Evolutionary conservation across 2,329 filamentous ascomycete species (phyloP).

Genomic region (Volutella citrinella): DNA sequence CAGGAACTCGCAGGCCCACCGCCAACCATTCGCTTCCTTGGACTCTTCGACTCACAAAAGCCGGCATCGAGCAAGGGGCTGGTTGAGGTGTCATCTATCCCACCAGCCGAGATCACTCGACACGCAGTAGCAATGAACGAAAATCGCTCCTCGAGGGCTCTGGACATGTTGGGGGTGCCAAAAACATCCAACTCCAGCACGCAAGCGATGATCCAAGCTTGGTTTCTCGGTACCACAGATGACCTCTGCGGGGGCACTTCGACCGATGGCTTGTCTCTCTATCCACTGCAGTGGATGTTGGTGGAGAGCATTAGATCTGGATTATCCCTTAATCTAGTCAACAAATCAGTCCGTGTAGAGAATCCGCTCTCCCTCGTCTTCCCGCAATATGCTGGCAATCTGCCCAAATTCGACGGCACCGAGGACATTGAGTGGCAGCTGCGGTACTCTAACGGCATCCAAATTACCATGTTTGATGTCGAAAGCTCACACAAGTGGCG

Average conservation of each 20-base stretch:
- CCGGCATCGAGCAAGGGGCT: slow-evolving; percentile 5
- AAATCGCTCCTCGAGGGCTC: slow-evolving; percentile 9
- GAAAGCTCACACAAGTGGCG: slow-evolving; percentile 15
- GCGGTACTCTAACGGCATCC: slow-evolving; percentile 16
- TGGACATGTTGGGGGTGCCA: slow-evolving; percentile 7
- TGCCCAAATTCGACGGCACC: slow-evolving; percentile 18
- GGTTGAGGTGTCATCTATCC: slow-evolving; percentile 17
- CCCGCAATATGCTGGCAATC: slow-evolving; percentile 20
- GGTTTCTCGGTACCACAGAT: slow-evolving; percentile 22
- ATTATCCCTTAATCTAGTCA: slow-evolving; percentile 4
- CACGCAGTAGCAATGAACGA: slow-evolving; percentile 23
- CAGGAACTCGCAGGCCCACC: slow-evolving; percentile 7
- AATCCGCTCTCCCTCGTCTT: slow-evolving; percentile 17
- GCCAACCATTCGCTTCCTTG: slow-evolving; percentile 21
- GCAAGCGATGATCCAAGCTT: slow-evolving; percentile 18
- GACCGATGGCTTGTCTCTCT: slow-evolving; percentile 20
- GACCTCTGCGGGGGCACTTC: slow-evolving; percentile 19
- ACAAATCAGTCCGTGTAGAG: slow-evolving; percentile 4
- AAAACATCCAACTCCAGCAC: slow-evolving; percentile 8
- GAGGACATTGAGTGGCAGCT: slow-evolving; percentile 24
- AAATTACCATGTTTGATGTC: slow-evolving; percentile 23
- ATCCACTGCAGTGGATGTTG: slow-evolving; percentile 23
- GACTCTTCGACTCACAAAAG: slow-evolving; percentile 19
- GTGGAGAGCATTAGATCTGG: slow-evolving; percentile 19
- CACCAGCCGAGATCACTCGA: slow-evolving; percentile 15